phyloP scores from a whole-genome alignment of 495 filamentous ascomycete species.

The Clavariopsis aquatica region DNA sequence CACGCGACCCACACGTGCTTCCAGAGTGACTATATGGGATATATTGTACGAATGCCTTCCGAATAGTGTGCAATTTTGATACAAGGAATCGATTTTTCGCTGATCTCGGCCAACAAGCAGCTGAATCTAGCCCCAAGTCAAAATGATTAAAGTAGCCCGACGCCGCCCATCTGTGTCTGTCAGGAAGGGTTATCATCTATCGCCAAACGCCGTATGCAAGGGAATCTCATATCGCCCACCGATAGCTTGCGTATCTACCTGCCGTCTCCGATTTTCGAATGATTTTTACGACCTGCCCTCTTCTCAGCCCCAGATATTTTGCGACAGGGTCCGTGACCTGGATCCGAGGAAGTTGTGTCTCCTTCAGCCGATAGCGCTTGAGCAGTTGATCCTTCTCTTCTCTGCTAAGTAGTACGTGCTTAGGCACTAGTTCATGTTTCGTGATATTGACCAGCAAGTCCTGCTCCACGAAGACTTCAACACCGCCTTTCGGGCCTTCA shows the following conservation, averaged over 20 bases:
- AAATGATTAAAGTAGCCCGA: background rate
- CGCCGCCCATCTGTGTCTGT: background rate
- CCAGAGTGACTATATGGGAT: too few relatives aligned
- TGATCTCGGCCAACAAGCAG: background rate
- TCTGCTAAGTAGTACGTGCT: conserved; percentile 82
- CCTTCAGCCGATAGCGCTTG: conserved; percentile 89
- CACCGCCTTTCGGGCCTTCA: conserved; percentile 59
- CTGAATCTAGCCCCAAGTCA: background rate
- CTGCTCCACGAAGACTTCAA: conserved; percentile 93
- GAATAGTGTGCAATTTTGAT: too few relatives aligned
- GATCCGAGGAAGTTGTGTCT: conserved; percentile 93
- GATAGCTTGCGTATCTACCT: conserved; percentile 73
- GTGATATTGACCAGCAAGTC: conserved; percentile 98
- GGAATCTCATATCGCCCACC: conserved; percentile 60
- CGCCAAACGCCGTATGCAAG: conserved; percentile 30
- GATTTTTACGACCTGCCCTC: conserved; percentile 98
- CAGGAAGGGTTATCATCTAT: background rate
- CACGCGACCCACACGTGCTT: too few relatives aligned
- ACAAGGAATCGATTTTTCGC: too few relatives aligned
- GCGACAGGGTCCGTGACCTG: conserved; percentile 89
- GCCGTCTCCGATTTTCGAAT: conserved; percentile 80
- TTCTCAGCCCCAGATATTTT: conserved; percentile 84
- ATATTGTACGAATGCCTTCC: too few relatives aligned
- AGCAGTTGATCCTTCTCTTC: conserved; percentile 86
- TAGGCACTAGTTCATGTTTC: conserved; percentile 93